phyloP scores from a whole-genome alignment of 768 basidiomycete genomes.

The Hygrophorus pudorinus region DNA sequence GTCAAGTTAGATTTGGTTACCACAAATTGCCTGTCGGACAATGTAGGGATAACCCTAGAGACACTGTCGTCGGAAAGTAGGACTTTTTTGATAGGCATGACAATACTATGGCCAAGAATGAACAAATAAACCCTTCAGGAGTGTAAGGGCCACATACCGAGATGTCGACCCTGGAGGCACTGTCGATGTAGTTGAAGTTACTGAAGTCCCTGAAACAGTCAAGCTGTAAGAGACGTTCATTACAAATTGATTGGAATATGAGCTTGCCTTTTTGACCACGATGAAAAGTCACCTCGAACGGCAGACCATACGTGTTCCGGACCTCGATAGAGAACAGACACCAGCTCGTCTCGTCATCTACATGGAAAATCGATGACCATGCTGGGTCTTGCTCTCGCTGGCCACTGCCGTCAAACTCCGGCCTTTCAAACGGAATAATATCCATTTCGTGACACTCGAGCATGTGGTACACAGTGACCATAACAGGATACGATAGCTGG shows the following conservation, averaged over 20 bases:
- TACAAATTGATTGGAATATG: background rate
- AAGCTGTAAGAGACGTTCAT: conserved; percentile 4
- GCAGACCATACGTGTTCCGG: conserved; percentile 83
- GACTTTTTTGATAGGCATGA: conserved; percentile 67
- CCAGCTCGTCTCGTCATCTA: conserved; percentile 52
- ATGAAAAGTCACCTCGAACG: conserved; percentile 81
- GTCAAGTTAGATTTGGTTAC: conserved; percentile 65
- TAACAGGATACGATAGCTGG: conserved; percentile 78
- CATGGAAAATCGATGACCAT: conserved; percentile 23
- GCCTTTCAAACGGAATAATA: conserved; percentile 50
- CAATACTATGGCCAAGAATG: conserved; percentile 29
- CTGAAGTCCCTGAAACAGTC: conserved; percentile 26
- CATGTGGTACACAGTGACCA: conserved; percentile 93
- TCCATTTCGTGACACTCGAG: conserved; percentile 83
- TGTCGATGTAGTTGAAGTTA: conserved; percentile 37
- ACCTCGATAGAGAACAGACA: conserved; percentile 87
- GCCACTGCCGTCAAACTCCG: conserved; percentile 13
- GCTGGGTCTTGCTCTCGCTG: conserved; percentile 13
- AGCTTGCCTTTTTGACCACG: conserved; percentile 52
- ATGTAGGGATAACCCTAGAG: conserved; percentile 67
- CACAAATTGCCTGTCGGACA: conserved; percentile 87
- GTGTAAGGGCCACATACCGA: conserved; percentile 35
- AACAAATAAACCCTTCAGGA: background rate
- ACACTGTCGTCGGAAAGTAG: conserved; percentile 46
- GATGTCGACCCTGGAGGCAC: conserved; percentile 86